phyloP scores from a whole-genome alignment of 805 yeast genomes.

The Ogataea philodendri region DNA sequence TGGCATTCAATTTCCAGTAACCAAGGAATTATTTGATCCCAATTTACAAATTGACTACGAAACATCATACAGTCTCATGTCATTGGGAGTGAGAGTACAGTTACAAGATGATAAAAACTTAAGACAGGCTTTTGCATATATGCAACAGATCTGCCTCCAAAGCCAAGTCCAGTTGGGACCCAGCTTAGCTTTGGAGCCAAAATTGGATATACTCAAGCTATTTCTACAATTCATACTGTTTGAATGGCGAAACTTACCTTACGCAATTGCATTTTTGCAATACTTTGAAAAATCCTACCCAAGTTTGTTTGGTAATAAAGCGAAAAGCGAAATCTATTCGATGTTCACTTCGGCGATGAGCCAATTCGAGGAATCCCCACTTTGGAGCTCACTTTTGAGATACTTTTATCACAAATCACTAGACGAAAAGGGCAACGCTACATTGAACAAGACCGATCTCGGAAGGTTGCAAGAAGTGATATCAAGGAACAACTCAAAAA shows the following conservation, averaged over 20 bases:
- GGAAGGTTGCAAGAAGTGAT: not conserved
- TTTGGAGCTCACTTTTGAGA: constrained; percentile 19
- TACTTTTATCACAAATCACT: constrained; percentile 21
- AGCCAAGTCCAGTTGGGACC: not conserved
- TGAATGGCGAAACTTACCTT: constrained; percentile 20
- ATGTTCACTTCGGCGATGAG: constrained; percentile 18
- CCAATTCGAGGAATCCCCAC: constrained; percentile 15
- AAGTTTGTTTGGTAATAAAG: constrained; percentile 4
- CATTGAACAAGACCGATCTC: constrained; percentile 1
- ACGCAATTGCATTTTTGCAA: constrained; percentile 21
- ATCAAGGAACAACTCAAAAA: not conserved
- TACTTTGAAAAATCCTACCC: constrained; percentile 9
- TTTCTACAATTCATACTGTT: constrained; percentile 15
- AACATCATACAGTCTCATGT: constrained; percentile 7
- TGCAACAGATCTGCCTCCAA: constrained; percentile 1
- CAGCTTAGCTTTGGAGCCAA: constrained; percentile 2
- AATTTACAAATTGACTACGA: not conserved
- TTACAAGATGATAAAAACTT: constrained; percentile 3
- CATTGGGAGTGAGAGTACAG: constrained; percentile 3
- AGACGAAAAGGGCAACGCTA: constrained; percentile 2
- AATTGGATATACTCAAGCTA: constrained; percentile 5
- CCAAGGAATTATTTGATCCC: constrained; percentile 5
- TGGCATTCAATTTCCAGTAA: constrained; percentile 15
- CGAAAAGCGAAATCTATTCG: constrained; percentile 12
- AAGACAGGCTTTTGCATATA: constrained; percentile 8